These are phyloP conservation scores for Davidsoniella virescens DNA, from an alignment of 2,329 filamentous ascomycete genomes.

Conservation along the genomic window DNA sequence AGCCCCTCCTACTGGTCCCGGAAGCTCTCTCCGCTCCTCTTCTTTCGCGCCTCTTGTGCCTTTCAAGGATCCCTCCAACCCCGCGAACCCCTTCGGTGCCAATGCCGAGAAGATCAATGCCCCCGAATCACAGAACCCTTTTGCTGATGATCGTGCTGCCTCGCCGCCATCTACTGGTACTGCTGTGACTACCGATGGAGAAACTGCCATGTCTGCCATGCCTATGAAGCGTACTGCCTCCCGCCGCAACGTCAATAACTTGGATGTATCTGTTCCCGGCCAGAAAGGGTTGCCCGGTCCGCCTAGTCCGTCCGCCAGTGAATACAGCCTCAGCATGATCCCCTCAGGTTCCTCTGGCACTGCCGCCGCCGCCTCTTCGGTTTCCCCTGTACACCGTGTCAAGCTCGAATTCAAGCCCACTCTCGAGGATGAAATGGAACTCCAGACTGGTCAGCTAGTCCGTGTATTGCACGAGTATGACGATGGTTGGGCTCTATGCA, in stretches of 20 bases:
- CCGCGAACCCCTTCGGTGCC: slow-evolving; percentile 56
- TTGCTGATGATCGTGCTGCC: slow-evolving; percentile 36
- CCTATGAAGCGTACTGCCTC: slow-evolving; percentile 38
- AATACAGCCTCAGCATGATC: slow-evolving; percentile 43
- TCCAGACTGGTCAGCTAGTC: slow-evolving; percentile 69
- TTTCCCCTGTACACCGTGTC: slow-evolving; percentile 66
- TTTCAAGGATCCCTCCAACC: slow-evolving; percentile 21
- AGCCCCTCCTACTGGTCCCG: slow-evolving; percentile 11
- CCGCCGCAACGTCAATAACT: slow-evolving; percentile 32
- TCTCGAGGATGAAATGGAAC: slow-evolving; percentile 77
- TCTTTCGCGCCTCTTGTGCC: slow-evolving; percentile 5
- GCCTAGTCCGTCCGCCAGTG: slow-evolving; percentile 45
- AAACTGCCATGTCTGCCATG: slow-evolving; percentile 25
- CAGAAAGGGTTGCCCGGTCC: slow-evolving; percentile 22
- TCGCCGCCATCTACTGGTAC: background rate
- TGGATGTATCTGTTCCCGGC: slow-evolving; percentile 36
- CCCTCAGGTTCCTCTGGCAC: slow-evolving; percentile 38
- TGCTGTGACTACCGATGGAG: slow-evolving; percentile 15
- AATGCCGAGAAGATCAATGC: slow-evolving; percentile 27
- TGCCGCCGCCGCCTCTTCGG: slow-evolving; percentile 42
- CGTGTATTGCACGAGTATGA: slow-evolving; percentile 90
- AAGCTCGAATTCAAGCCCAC: slow-evolving; percentile 89
- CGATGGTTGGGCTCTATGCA: slow-evolving; percentile 93
- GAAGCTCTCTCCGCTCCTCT: slow-evolving; percentile 3
- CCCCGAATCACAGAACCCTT: slow-evolving; percentile 36